These are phyloP conservation scores for Penicillium odoratum DNA, from an alignment of 495 filamentous ascomycete genomes.

Conservation along the genomic window DNA sequence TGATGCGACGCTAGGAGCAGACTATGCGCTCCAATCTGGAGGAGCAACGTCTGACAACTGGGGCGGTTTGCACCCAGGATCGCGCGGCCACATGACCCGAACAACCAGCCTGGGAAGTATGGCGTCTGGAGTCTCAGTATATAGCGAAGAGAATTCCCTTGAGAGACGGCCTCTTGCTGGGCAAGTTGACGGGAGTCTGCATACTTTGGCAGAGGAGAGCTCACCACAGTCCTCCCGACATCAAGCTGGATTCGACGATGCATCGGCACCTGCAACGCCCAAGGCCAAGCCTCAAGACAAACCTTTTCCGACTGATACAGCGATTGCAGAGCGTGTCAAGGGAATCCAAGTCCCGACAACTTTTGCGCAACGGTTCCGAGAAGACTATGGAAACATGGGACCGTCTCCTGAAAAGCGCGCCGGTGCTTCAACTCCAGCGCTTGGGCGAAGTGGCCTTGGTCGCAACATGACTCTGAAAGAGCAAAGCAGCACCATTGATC, in stretches of 20 bases:
- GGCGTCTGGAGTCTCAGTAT: constrained; percentile 84
- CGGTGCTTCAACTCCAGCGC: constrained; percentile 51
- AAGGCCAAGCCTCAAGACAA: constrained; percentile 48
- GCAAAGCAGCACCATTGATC: constrained; percentile 94
- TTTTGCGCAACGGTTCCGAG: constrained; percentile 78
- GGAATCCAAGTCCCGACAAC: constrained; percentile 90
- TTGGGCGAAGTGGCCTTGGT: constrained; percentile 54
- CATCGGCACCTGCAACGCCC: constrained; percentile 42
- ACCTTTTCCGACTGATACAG: constrained; percentile 76
- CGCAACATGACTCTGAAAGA: constrained; percentile 93
- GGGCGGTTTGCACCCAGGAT: constrained; percentile 38
- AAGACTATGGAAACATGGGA: constrained; percentile 54
- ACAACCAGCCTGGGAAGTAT: constrained; percentile 91
- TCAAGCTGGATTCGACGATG: constrained; percentile 30
- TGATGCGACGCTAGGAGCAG: constrained; percentile 73
- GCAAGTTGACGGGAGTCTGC: constrained; percentile 53
- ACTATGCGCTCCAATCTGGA: constrained; percentile 83
- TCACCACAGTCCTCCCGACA: constrained; percentile 38
- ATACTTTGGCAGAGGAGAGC: constrained; percentile 62
- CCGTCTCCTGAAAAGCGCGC: constrained; percentile 56
- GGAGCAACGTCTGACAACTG: constrained; percentile 68
- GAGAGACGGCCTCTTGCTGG: constrained; percentile 40
- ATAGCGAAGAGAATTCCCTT: constrained; percentile 58
- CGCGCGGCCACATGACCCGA: constrained; percentile 62
- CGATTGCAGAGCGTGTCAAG: constrained; percentile 81